Evolutionary conservation across 495 filamentous ascomycete genomes (phyloP), one percentile per base, ranked within the genome.

Genomic region (Neurospora sp.): DNA sequence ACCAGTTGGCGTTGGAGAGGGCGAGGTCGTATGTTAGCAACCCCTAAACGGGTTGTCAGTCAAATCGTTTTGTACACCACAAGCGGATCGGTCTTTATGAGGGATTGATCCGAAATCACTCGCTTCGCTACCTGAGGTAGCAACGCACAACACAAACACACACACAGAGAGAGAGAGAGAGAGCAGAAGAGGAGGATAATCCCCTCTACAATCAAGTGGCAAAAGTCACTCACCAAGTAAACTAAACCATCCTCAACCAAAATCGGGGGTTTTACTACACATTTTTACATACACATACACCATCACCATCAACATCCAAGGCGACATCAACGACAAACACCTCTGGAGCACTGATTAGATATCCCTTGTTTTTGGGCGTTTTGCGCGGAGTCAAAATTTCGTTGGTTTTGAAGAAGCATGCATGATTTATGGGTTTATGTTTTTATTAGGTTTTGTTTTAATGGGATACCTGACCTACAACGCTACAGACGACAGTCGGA

Each of bases 21-120:
- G 83, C 83, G 14, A 77, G 75, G 75, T 83, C 81, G 72, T 85
- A 85, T 42, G 83, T 84, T 20, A 79, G 78, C 66, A 85, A 84
- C 73, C 83, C 83, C 74, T 85, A 76, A 83, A 23, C 72, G 46
- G 75, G 16, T 12, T 59, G n/a, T 23, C 1, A 6, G 41, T 27
- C 23, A 35, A 14, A 20, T 27, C 23, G 2, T 59, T 16, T 1
- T 59, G 0, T 37, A 7, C 27, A 35, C 0, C 12, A 35, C 12
- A 35, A 62, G 1, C 12, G 27, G 27, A 35, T 35, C 27, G 1
- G 54, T 66, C 54, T 37, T 66, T 66, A 66, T 66, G 27, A 35
- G 54, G 27, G 54, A 66, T 18, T 37, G 27, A 35, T 62, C 12
- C 12, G 14, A 27, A 8, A 62, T 12, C 46, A 31, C 23, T 62